These are phyloP conservation scores for Boletus insuetus DNA, from an alignment of 768 basidiomycete species.

Conservation along the genomic window DNA sequence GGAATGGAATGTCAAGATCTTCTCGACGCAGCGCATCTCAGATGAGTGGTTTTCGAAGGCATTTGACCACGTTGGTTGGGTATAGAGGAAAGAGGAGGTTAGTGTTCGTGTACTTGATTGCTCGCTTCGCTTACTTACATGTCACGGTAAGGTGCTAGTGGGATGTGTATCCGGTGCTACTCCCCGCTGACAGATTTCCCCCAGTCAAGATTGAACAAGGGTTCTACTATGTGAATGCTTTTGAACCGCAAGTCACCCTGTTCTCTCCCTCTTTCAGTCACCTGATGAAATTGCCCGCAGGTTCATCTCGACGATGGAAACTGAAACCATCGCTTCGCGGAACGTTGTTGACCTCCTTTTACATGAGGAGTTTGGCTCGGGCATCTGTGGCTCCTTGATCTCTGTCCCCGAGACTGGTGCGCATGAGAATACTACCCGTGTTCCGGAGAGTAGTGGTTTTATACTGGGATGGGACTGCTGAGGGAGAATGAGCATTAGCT, in stretches of 20 bases:
- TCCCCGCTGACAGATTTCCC: slow-evolving; percentile 65
- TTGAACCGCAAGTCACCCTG: slow-evolving; percentile 70
- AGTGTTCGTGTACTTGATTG: slow-evolving; percentile 3
- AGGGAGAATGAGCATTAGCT: slow-evolving; percentile 6
- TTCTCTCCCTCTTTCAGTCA: not conserved
- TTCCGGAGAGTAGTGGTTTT: slow-evolving; percentile 38
- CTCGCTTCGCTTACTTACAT: slow-evolving; percentile 5
- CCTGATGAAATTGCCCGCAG: slow-evolving; percentile 33
- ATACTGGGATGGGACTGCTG: slow-evolving; percentile 80
- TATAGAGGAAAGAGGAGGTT: slow-evolving; percentile 77
- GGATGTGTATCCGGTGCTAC: slow-evolving; percentile 76
- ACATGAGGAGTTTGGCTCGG: slow-evolving; percentile 64
- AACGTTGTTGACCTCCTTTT: slow-evolving; percentile 81
- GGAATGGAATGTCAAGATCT: slow-evolving; percentile 85
- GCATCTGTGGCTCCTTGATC: slow-evolving; percentile 58
- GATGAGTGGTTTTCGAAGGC: slow-evolving; percentile 68
- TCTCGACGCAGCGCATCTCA: slow-evolving; percentile 61
- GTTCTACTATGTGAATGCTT: slow-evolving; percentile 88
- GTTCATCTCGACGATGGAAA: slow-evolving; percentile 93
- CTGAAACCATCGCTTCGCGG: slow-evolving; percentile 78
- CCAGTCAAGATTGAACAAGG: slow-evolving; percentile 75
- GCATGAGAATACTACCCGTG: slow-evolving; percentile 9
- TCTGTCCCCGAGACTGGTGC: slow-evolving; percentile 22
- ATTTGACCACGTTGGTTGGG: slow-evolving; percentile 79
- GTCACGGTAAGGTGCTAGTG: slow-evolving; percentile 58